phyloP scores from a whole-genome alignment of 108 stramenopile genomes.

The Stephanodiscus minutulus region DNA sequence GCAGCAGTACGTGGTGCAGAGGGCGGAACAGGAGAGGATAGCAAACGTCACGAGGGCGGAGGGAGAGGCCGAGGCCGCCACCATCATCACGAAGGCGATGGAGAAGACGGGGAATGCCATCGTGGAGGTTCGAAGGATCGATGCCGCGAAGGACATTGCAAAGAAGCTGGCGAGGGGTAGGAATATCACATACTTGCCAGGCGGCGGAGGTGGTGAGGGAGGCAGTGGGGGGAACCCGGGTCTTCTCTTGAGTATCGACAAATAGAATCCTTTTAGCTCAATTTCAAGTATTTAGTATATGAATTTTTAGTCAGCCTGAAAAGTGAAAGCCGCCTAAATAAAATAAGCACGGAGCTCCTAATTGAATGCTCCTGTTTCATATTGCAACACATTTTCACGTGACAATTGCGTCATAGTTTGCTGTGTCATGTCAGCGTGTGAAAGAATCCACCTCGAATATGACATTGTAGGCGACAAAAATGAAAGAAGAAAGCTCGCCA shows the following conservation, averaged over 20 bases:
- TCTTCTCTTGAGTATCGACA: slow-evolving; percentile 63
- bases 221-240: slow-evolving; percentile 42
- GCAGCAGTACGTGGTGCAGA: slow-evolving; percentile 95
- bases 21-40: slow-evolving; percentile 97
- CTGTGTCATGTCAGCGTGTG: no score
- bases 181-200: slow-evolving; percentile 96
- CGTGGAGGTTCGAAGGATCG: slow-evolving; percentile 98
- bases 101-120: slow-evolving; percentile 95
- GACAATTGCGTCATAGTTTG: no score
- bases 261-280: slow-evolving; percentile 28
- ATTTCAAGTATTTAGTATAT: background rate
- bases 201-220: slow-evolving; percentile 55
- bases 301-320: no score
- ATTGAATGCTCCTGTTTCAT: no score
- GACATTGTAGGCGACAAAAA: no score
- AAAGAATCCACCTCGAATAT: no score
- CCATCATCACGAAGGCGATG: slow-evolving; percentile 96
- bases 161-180: slow-evolving; percentile 88
- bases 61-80: slow-evolving; percentile 98
- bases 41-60: slow-evolving; percentile 98
- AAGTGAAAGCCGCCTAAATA: no score
- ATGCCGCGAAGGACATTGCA: slow-evolving; percentile 99
- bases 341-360: no score
- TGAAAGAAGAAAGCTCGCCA: no score
- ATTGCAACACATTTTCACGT: no score